phyloP scores from a whole-genome alignment of 345 rosid species.

The Heritiera fomes region DNA sequence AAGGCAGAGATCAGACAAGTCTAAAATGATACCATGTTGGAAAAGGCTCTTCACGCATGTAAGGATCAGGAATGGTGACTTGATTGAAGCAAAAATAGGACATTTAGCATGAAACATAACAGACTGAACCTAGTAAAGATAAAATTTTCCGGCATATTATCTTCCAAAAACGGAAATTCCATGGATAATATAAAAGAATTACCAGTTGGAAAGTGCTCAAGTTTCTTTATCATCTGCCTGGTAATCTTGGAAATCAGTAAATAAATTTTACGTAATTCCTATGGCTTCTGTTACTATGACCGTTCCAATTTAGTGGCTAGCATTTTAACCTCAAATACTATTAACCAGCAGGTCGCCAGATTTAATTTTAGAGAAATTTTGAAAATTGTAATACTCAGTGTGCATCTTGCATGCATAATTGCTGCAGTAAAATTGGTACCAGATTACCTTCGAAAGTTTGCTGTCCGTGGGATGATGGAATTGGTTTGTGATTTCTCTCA shows the following conservation, averaged over 20 bases:
- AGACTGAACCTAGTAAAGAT: not conserved
- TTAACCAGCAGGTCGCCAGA: not conserved
- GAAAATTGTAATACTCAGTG: not conserved
- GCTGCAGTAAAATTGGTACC: conserved; percentile 3
- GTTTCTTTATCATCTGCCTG: not conserved
- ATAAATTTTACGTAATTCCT: not conserved
- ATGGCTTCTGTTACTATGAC: not conserved
- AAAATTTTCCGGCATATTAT: not conserved
- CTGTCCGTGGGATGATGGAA: not conserved
- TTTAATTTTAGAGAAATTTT: not conserved
- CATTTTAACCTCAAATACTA: not conserved
- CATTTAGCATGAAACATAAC: not conserved
- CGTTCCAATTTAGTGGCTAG: not conserved
- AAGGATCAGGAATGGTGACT: not conserved
- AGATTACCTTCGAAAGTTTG: conserved; percentile 15
- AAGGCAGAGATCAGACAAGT: not conserved
- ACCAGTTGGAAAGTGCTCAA: not conserved
- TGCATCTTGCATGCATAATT: not conserved
- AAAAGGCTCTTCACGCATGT: not conserved
- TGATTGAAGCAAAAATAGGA: not conserved
- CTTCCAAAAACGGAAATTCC: not conserved
- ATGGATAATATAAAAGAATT: not conserved
- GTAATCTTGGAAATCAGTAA: not conserved
- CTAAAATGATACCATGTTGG: not conserved
- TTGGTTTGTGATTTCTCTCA: not conserved